phyloP scores from a whole-genome alignment of 2,329 filamentous ascomycete species.

The Clonostachys chloroleuca region DNA sequence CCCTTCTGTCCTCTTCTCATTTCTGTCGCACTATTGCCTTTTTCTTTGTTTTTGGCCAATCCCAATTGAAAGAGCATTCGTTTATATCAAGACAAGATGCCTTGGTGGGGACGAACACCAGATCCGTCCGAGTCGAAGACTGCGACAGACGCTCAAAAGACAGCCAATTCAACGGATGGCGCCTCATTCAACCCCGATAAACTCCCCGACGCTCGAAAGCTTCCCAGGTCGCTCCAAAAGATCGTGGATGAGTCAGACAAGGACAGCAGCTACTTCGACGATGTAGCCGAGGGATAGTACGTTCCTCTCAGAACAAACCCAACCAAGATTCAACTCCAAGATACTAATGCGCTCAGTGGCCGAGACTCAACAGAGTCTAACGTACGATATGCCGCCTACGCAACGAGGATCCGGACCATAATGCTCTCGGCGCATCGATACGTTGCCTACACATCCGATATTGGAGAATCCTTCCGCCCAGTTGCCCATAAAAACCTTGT shows the following conservation, averaged over 20 bases:
- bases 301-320: constrained; percentile 21
- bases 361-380: constrained; percentile 80
- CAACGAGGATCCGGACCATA: constrained; percentile 78
- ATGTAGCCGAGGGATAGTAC: constrained; percentile 75
- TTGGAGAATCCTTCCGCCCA: constrained; percentile 93
- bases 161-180: constrained; percentile 12
- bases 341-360: constrained; percentile 12
- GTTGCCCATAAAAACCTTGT: constrained; percentile 84
- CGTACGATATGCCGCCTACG: constrained; percentile 90
- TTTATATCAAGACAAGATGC: constrained; percentile 14
- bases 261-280: constrained; percentile 72
- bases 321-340: background rate
- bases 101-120: constrained; percentile 36
- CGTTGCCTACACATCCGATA: constrained; percentile 93
- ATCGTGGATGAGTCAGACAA: constrained; percentile 53
- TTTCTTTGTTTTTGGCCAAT: too few relatives aligned
- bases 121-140: constrained; percentile 17
- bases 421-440: constrained; percentile 90
- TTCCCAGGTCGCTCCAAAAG: constrained; percentile 50
- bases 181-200: constrained; percentile 37
- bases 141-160: constrained; percentile 17
- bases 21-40: background rate
- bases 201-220: constrained; percentile 43
- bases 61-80: too few relatives aligned
- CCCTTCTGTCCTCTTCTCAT: background rate